Conservation (phyloP, 805 yeast genomes). For the Candida yuanshanica region DNA sequence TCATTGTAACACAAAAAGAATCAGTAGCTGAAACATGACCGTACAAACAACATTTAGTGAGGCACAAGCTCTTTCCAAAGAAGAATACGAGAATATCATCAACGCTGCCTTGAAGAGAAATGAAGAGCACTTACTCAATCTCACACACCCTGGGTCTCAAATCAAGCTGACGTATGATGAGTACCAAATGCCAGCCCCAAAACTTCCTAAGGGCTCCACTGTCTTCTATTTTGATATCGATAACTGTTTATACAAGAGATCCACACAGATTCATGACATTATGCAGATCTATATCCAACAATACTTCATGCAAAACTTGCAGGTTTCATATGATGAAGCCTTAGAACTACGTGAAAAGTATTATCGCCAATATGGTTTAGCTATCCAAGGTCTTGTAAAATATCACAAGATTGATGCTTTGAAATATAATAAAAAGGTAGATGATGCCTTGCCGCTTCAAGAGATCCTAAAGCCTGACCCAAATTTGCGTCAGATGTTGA, state of each 20-base stretch:
- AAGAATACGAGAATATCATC: conserved; percentile 8
- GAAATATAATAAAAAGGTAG: conserved; percentile 83
- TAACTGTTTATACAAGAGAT: conserved; percentile 78
- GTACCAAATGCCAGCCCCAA: conserved; percentile 17
- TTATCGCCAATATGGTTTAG: conserved; percentile 85
- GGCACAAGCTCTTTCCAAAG: neutral
- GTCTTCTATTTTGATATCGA: conserved; percentile 88
- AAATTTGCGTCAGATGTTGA: conserved; percentile 46
- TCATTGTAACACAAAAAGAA: too few relatives aligned
- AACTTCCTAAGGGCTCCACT: conserved; percentile 23
- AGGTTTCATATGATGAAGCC: conserved; percentile 69
- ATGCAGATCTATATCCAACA: conserved; percentile 85
- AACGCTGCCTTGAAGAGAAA: conserved; percentile 21
- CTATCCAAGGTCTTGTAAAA: conserved; percentile 78
- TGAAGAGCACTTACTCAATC: conserved; percentile 26
- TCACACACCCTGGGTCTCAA: conserved; percentile 30
- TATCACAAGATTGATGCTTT: conserved; percentile 72
- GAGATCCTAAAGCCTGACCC: conserved; percentile 62
- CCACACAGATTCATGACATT: conserved; percentile 71
- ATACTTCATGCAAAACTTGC: conserved; percentile 63
- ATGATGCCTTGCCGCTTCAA: conserved; percentile 86
- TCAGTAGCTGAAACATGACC: neutral
- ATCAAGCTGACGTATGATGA: conserved; percentile 26
- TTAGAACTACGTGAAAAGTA: conserved; percentile 62
- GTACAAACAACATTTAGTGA: neutral